phyloP scores from a whole-genome alignment of 371 early-diverging fungal genomes.

The Rhizopus sp. region DNA sequence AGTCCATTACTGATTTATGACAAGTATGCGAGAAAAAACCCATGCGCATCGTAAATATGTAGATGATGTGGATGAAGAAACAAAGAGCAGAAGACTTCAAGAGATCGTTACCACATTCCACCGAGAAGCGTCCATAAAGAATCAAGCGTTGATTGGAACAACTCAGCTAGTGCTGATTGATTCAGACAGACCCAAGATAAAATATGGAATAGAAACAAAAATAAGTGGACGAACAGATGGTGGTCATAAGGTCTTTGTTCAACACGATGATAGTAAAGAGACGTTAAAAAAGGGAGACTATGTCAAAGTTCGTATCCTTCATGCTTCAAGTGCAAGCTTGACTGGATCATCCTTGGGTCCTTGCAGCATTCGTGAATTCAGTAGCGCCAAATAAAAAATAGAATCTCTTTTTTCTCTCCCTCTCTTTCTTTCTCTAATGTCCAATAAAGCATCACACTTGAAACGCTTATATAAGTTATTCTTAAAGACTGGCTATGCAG shows the following conservation, averaged over 20 bases:
- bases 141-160: constrained; percentile 54
- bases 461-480: constrained; percentile 5
- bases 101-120: constrained; percentile 75
- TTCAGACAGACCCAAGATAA: constrained; percentile 50
- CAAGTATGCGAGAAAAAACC: constrained; percentile 74
- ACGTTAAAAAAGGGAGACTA: constrained; percentile 34
- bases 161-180: constrained; percentile 70
- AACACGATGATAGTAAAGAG: constrained; percentile 9
- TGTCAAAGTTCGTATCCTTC: constrained; percentile 32
- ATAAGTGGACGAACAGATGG: constrained; percentile 61
- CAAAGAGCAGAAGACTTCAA: constrained; percentile 61
- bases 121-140: constrained; percentile 53
- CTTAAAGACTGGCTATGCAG: constrained; percentile 20
- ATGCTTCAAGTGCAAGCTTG: constrained; percentile 42
- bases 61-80: constrained; percentile 69
- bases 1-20: background rate
- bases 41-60: constrained; percentile 71
- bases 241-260: constrained; percentile 57
- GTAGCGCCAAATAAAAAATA: background rate
- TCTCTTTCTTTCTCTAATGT: background rate
- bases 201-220: constrained; percentile 37
- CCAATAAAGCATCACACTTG: background rate
- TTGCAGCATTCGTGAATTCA: constrained; percentile 26
- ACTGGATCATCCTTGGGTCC: constrained; percentile 20
- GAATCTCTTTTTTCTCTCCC: background rate